Evolutionary conservation across 306 rosid species (phyloP), one percentile per base, ranked within the genome.

Genomic region (Pterocarpus macrocarpus): DNA sequence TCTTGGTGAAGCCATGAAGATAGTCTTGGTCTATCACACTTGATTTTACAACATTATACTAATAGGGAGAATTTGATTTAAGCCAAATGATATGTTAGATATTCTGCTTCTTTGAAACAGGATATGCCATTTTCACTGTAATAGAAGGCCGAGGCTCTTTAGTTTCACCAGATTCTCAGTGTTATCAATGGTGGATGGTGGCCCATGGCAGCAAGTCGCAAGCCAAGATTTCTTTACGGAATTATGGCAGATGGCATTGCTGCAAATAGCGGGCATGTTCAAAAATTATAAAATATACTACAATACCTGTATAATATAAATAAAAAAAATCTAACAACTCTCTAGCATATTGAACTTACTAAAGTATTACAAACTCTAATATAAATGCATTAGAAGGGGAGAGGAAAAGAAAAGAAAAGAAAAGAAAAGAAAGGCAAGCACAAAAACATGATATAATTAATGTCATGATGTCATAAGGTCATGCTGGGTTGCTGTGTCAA

Each of bases 201-300:
- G 7, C 5, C 57, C n/a, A 16, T 55, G 53, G 61, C 61, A 55
- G 61, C 28, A 55, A 55, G 64, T 11, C 30, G 53, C 70, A 55
- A 32, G 43, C 34, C 4, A 36, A 56, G 69, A 66, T 17, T 57
- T 4, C 45, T 17, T 39, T 9, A 67, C 45, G 81, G 36, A 56
- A 67, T 58, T 74, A 56, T 58, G 71, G 45, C 0, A 15, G 55
- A 67, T 57, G 76, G 56, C 61, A 64, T 44, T 64, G 50, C 69
- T 61, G 44, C 50, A 55, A 71, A 39, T 64, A 15, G 56, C 30
- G 62, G 73, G 22, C 58, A 16, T 55, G 73, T 44, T 7, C 55
- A 44, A 78, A 5, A 38, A 64, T 9, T 13, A 39, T 38, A 3
- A 64, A 15, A 15, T 16, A 59, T 22, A 28, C 28, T 63, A 16